phyloP scores from a whole-genome alignment of 2,329 filamentous ascomycete species.

The Neofusicoccum parvum region DNA sequence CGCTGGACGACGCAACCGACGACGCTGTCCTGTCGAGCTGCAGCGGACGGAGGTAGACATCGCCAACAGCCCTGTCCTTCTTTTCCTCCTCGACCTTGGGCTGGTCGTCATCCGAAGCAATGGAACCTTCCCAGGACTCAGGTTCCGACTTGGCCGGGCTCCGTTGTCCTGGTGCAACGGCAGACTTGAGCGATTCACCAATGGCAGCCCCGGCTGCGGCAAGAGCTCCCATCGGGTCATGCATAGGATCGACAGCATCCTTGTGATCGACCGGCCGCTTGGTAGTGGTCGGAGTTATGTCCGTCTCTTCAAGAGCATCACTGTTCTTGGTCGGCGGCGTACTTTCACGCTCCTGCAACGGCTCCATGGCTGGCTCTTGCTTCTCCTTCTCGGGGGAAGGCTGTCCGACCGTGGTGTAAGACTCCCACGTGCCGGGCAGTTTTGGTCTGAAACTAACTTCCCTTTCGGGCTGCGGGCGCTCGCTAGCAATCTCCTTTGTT shows the following conservation, averaged over 20 bases:
- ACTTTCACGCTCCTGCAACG: conserved; percentile 15
- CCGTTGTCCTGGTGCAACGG: conserved; percentile 35
- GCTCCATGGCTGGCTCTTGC: conserved; percentile 22
- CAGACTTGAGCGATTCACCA: conserved; percentile 48
- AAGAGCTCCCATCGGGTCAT: conserved; percentile 47
- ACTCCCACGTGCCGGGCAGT: conserved; percentile 58
- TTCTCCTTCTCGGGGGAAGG: conserved; percentile 34
- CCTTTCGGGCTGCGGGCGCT: conserved; percentile 34
- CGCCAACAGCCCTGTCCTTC: conserved; percentile 29
- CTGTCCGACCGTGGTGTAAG: conserved; percentile 46
- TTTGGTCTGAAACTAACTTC: conserved; percentile 52
- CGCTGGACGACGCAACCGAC: conserved; percentile 37
- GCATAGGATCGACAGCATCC: conserved; percentile 35
- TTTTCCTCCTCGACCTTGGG: conserved; percentile 6
- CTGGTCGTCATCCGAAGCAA: conserved; percentile 23
- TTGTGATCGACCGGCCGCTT: conserved; percentile 33
- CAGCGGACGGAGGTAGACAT: conserved; percentile 42
- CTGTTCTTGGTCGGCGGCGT: conserved; percentile 19
- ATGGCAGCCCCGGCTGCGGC: conserved; percentile 52
- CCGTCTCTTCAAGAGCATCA: conserved; percentile 30
- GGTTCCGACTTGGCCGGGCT: conserved; percentile 22
- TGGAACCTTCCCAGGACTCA: conserved; percentile 21
- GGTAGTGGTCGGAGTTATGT: conserved; percentile 39
- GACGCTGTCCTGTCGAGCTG: conserved; percentile 41
- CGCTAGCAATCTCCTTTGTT: conserved; percentile 24